These are phyloP conservation scores for Neophaeococcomyces mojaviensis DNA, from an alignment of 2,329 filamentous ascomycete species.

Conservation along the genomic window DNA sequence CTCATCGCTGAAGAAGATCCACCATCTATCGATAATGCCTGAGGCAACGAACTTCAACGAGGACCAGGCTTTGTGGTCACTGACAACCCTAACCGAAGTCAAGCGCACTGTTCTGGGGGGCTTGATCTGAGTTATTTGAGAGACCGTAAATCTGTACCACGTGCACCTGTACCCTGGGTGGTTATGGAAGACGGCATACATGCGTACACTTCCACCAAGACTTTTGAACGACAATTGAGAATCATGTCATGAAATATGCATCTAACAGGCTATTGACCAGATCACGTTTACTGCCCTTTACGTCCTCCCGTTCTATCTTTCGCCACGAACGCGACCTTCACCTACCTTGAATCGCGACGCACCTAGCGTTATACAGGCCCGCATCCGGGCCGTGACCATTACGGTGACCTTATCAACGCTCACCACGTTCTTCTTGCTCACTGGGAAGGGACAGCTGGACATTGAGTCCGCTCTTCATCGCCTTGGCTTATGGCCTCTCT, in stretches of 20 bases:
- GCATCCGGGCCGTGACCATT: constrained; percentile 70
- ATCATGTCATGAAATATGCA: neutral
- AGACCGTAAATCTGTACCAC: too few species aligned
- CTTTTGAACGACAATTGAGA: too few species aligned
- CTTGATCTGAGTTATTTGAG: too few species aligned
- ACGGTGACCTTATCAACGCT: constrained; percentile 64
- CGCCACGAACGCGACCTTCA: constrained; percentile 69
- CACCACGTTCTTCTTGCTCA: constrained; percentile 60
- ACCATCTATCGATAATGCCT: neutral
- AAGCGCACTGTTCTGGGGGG: too few species aligned
- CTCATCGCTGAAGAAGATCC: neutral
- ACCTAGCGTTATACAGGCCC: constrained; percentile 78
- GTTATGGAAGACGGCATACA: too few species aligned
- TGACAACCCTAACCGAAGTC: too few species aligned
- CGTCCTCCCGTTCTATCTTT: constrained; percentile 85
- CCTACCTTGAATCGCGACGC: constrained; percentile 74
- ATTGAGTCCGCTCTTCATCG: constrained; percentile 54
- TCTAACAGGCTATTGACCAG: constrained; percentile 28
- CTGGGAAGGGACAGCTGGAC: constrained; percentile 44
- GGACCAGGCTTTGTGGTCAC: too few species aligned
- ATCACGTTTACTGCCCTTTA: constrained; percentile 80
- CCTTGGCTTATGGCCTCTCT: constrained; percentile 75
- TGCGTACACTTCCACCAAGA: too few species aligned
- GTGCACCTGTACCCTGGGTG: neutral
- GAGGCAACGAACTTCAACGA: neutral